Evolutionary conservation across 164 flowering plant species (phyloP), one percentile per base, ranked within the genome.

Genomic region (Euptelea pleiosperma): DNA sequence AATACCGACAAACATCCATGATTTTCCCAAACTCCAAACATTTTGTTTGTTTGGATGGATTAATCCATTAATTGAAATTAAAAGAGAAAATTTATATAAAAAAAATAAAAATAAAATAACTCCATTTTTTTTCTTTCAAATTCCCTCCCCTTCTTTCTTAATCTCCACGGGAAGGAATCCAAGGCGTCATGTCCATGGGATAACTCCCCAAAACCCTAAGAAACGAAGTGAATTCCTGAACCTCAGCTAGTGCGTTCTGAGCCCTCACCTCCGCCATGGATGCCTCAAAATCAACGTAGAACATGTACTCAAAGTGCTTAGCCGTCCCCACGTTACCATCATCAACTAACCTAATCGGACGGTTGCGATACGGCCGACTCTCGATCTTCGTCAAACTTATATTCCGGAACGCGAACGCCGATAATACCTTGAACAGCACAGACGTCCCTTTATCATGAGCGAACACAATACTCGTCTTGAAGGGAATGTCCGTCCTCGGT

Each of bases 201-300:
- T 75, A 78, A 58, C 79, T 75, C 1, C 82, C 82, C 37, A 78
- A 61, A 0, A 78, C 82, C 62, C 82, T 70, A 19, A 78, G 64
- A 53, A 75, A 78, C 7, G 70, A 65, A 2, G 71, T 66, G 67
- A 77, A 60, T 31, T 84, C 96, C 82, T 84, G 91, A 42, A 89
- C 70, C 69, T 86, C 91, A 12, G 75, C 77, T 14, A 89, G 63
- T 40, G 96, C 93, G 56, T 75, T 45, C 42, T 86, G 96, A 1
- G 89, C 91, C 25, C 91, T 77, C 3, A 75, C 71, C 2, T 89
- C 93, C 0, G 89, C 91, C 89, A 89, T 86, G 6, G 96, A 89
- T 6, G 96, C 93, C 73, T 89, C 89, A 53, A 89, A 84, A 49
- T 89, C 93, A 3, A 86, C 66, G 50, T 81, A 89, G 55, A 84